Conservation (phyloP, 345 rosid genomes). For the Microthlaspi erraticum region DNA sequence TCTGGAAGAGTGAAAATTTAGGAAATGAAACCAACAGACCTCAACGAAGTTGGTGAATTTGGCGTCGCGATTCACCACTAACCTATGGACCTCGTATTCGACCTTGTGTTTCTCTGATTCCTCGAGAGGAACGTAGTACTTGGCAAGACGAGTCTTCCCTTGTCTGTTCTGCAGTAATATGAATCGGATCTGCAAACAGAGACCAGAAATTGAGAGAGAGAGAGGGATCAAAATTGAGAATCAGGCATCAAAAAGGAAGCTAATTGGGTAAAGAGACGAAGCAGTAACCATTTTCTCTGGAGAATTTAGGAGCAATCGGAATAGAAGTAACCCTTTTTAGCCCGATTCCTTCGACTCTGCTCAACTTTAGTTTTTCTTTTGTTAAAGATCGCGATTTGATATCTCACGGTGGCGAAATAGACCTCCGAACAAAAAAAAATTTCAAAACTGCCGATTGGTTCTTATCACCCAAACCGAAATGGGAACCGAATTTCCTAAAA, state of each 20-base stretch:
- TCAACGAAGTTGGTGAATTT: conserved; percentile 96
- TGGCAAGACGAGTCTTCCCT: conserved; percentile 99
- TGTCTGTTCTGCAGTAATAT: conserved; percentile 96
- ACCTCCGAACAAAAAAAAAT: background rate
- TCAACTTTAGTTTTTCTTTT: background rate
- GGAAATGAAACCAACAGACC: conserved; percentile 52
- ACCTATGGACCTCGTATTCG: conserved; percentile 99
- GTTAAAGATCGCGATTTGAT: conserved; percentile 14
- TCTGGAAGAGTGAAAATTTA: background rate
- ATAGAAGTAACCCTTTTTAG: conserved; percentile 8
- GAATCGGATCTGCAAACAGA: conserved; percentile 85
- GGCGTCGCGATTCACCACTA: conserved; percentile 94
- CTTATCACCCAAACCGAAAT: too few species aligned
- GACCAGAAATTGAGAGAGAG: background rate
- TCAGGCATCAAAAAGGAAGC: background rate
- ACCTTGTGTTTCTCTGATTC: conserved; percentile 98
- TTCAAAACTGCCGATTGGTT: too few species aligned
- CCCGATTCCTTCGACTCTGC: background rate
- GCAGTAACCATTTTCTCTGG: conserved; percentile 45
- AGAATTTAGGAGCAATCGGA: conserved; percentile 6
- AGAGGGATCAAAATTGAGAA: conserved; percentile 14
- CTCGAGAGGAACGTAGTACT: conserved; percentile 96
- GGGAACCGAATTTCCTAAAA: too few species aligned
- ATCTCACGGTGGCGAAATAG: background rate
- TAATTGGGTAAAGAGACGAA: background rate